These are phyloP conservation scores for Papilionanthe hybrid DNA, from an alignment of 116 monocot species.

Conservation along the genomic window DNA sequence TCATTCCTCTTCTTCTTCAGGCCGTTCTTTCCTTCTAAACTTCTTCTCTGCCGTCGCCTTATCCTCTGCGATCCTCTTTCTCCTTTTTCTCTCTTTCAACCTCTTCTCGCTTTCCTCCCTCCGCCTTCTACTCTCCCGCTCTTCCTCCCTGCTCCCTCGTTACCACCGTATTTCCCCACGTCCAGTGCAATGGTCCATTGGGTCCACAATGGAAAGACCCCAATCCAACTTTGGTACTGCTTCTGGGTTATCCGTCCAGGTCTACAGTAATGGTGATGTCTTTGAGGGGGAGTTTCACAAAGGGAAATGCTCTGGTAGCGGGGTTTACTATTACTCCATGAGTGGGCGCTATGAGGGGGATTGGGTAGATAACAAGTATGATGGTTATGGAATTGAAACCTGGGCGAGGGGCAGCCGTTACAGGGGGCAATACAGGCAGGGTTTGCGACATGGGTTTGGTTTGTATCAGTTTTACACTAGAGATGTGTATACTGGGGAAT, in stretches of 20 bases:
- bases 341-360: constrained; percentile 50
- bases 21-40: constrained; percentile 13
- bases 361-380: constrained; percentile 91
- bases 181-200: constrained; percentile 24
- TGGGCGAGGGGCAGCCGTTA: constrained; percentile 92
- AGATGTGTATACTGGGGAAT: constrained; percentile 86
- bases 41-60: constrained; percentile 15
- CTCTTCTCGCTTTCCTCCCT: constrained; percentile 8
- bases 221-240: not conserved
- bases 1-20: constrained; percentile 6
- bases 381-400: constrained; percentile 87
- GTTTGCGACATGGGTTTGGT: constrained; percentile 79
- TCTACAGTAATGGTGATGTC: constrained; percentile 25
- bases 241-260: constrained; percentile 18
- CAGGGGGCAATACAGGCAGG: constrained; percentile 70
- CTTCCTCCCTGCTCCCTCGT: constrained; percentile 8
- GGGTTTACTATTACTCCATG: constrained; percentile 26
- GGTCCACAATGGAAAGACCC: constrained; percentile 9
- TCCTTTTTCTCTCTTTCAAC: constrained; percentile 14
- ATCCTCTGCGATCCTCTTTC: constrained; percentile 10
- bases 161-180: not conserved
- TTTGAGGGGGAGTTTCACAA: constrained; percentile 28
- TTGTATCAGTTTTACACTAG: constrained; percentile 83
- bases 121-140: constrained; percentile 15
- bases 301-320: constrained; percentile 24